Base-by-base conservation (phyloP, 306 rosid genomes). In the Casuarina glauca region DNA sequence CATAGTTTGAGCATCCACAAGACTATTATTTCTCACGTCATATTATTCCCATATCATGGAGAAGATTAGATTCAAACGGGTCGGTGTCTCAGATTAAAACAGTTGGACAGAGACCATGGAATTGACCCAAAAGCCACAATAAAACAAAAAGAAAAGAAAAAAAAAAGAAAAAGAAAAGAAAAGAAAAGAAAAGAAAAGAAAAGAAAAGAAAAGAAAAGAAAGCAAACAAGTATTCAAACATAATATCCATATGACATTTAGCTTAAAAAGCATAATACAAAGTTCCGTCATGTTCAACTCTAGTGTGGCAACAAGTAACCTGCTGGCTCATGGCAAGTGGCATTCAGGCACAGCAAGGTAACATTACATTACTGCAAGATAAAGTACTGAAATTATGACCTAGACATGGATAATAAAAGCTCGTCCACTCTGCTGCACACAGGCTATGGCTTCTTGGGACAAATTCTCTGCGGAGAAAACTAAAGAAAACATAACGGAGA, bases 391-490 rank as follows among this genome's bases (percentile, higher is more conserved):
- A 62, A 57, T 49, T 58, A 53, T 16, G 51, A 74, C 73, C 69
- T 35, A 57, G 10, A 42, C 2, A 71, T 74, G 74, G 80, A 82
- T 78, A 73, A 78, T 43, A 15, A 74, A 78, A 82, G 60, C 50
- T 42, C 76, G 75, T 55, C 84, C 81, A 81, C 77, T 77, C 75
- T 39, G 75, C 82, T 87, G 82, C 39, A 66, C 53, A 63, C 62
- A 53, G 72, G 46, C 75, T 45, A 58, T 64, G 86, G 78, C 50
- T 69, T 68, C 51, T 54, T 76, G 71, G 80, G 80, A 66, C 39
- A 83, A 41, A 53, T 79, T 54, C 74, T 42, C 76, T 32, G 48
- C 10, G 61, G 73, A 51, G 32, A 12, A 82, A 76, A 57, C 41
- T 77, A 51, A 69, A 49, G 19, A 20, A 35, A 75, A 64, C 48